Percentiles rank a stretch among this genome's conserved stretches.
These are phyloP conservation scores for Glycine tomentella DNA, from an alignment of 306 rosid genomes.

Conservation along the genomic window DNA sequence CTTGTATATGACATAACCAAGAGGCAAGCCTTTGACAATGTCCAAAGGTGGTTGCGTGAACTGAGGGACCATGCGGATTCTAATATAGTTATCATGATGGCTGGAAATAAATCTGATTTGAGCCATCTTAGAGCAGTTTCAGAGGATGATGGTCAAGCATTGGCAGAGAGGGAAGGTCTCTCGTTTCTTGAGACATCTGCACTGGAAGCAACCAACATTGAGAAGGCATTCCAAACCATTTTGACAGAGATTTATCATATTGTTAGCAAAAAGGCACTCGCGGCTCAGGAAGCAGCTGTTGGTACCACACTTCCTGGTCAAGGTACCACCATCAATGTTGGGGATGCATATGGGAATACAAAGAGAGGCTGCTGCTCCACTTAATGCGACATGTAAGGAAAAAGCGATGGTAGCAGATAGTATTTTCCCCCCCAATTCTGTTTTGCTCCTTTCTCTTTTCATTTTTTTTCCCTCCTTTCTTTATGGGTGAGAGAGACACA, in stretches of 20 bases:
- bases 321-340: constrained; percentile 94
- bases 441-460: constrained; percentile 41
- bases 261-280: constrained; percentile 97
- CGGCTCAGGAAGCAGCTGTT: constrained; percentile 88
- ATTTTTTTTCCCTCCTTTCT: constrained; percentile 28
- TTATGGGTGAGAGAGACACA: constrained; percentile 69
- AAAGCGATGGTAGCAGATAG: constrained; percentile 54
- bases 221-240: constrained; percentile 97
- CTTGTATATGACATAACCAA: constrained; percentile 96
- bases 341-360: constrained; percentile 63
- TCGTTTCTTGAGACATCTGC: constrained; percentile 99
- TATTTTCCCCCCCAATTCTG: constrained; percentile 41
- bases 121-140: constrained; percentile 90
- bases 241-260: constrained; percentile 93
- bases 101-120: constrained; percentile 96
- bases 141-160: constrained; percentile 81
- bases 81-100: constrained; percentile 96
- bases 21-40: constrained; percentile 94
- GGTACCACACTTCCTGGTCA: constrained; percentile 75
- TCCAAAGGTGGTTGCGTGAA: constrained; percentile 96
- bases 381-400: constrained; percentile 50
- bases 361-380: constrained; percentile 87
- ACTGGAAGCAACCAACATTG: constrained; percentile 88
- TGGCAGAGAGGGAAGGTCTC: constrained; percentile 97
- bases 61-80: constrained; percentile 99